Percentiles rank a stretch among this genome's conserved stretches.
phyloP scores from a whole-genome alignment of 169 alveolate species.

The Sarcocystis neurona region DNA sequence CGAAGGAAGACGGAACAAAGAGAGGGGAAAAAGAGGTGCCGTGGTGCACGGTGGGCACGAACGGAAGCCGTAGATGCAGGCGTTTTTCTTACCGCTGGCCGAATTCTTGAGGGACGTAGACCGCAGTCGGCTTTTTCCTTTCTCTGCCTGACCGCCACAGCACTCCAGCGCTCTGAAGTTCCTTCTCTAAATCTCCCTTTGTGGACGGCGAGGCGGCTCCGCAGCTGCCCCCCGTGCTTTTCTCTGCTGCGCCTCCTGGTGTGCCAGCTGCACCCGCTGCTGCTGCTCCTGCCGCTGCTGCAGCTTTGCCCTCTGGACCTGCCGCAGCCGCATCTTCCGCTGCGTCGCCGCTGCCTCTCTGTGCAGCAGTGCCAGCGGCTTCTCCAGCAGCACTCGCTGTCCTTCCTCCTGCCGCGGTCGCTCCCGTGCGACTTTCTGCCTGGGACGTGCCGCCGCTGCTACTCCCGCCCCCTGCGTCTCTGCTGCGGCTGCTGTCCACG shows the following conservation, averaged over 20 bases:
- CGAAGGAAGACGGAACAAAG: not conserved
- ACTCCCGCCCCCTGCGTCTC: conserved; percentile 39
- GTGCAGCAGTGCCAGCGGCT: conserved; percentile 25
- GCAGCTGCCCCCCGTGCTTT: not conserved
- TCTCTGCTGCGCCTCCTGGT: not conserved
- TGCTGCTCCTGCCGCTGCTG: conserved; percentile 5
- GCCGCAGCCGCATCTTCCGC: not conserved
- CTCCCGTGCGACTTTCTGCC: not conserved
- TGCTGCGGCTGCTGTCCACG: not conserved
- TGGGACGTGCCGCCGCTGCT: conserved; percentile 45
- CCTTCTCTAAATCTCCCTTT: conserved; percentile 61
- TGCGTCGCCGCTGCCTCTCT: not conserved
- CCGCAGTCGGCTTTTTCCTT: conserved; percentile 62
- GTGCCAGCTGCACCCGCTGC: conserved; percentile 7
- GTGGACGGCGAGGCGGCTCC: not conserved
- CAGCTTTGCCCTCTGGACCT: not conserved
- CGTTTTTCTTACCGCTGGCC: conserved; percentile 63
- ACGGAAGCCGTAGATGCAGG: too few species aligned
- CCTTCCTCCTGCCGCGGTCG: not conserved
- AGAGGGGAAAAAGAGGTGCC: not conserved
- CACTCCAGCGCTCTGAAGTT: conserved; percentile 61
- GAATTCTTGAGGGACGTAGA: conserved; percentile 64
- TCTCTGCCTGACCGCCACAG: conserved; percentile 65
- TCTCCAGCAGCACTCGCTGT: conserved; percentile 19
- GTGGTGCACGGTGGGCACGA: too few species aligned